A percentile compares a stretch with the other conserved stretches of the same genome.
Evolutionary conservation across 495 filamentous ascomycete species (phyloP).

Genomic region (Hyaloscypha bicolor): DNA sequence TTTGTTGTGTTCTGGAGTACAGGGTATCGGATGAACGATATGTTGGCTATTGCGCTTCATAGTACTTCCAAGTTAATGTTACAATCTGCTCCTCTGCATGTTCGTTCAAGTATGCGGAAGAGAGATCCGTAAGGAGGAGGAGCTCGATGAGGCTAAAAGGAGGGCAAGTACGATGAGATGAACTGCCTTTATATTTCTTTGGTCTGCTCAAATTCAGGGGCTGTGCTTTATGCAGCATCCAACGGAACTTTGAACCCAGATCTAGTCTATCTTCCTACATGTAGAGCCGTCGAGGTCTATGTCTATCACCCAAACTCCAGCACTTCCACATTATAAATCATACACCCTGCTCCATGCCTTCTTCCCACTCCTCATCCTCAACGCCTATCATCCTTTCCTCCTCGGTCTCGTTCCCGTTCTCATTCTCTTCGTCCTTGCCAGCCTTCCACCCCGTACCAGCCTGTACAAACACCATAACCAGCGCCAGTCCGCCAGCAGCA

Average conservation of each 20-base stretch:
- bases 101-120: not conserved
- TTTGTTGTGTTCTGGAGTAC: no score
- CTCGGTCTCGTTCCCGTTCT: not conserved
- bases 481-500: slow-evolving; percentile 54
- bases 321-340: not conserved
- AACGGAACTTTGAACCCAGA: not conserved
- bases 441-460: slow-evolving; percentile 69
- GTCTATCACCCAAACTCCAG: not conserved
- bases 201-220: not conserved
- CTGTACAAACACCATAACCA: slow-evolving; percentile 59
- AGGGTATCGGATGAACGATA: no score
- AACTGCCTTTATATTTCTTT: not conserved
- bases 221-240: not conserved
- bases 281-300: not conserved
- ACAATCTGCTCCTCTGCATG: not conserved
- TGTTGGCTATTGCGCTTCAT: no score
- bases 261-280: not conserved
- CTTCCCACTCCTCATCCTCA: slow-evolving; percentile 30
- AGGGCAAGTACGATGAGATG: not conserved
- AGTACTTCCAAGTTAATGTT: no score
- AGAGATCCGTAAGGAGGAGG: not conserved
- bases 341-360: slow-evolving; percentile 27
- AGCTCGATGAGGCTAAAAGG: not conserved
- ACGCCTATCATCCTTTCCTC: slow-evolving; percentile 7
- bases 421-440: slow-evolving; percentile 12